Conservation (phyloP, 2,329 filamentous ascomycete genomes). For the Penicillium oxalicum region DNA sequence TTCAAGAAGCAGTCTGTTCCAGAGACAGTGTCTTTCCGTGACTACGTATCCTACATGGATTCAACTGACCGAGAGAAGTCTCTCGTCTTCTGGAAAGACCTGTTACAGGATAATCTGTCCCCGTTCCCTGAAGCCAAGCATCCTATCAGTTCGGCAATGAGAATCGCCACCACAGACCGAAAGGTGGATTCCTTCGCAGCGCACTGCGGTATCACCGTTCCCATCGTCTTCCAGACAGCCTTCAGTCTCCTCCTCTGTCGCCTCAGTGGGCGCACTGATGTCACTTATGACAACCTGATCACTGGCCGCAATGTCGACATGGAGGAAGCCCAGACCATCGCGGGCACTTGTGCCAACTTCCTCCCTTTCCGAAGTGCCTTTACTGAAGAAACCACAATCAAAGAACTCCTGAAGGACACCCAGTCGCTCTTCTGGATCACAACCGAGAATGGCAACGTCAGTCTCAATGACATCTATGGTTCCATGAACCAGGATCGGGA, state of each 20-base stretch:
- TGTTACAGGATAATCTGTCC: neutral
- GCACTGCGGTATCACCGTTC: neutral
- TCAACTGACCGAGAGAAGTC: neutral
- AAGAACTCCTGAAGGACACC: no score
- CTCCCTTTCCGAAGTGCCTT: no score
- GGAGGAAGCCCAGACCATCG: no score
- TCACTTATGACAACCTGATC: neutral
- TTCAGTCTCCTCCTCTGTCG: neutral
- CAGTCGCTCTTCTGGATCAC: no score
- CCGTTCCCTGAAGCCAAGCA: neutral
- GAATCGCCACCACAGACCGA: neutral
- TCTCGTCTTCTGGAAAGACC: neutral
- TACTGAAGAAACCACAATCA: no score
- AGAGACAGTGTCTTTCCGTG: conserved; percentile 18
- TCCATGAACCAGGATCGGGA: no score
- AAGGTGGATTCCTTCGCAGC: neutral
- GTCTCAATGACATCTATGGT: no score
- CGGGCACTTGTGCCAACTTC: no score
- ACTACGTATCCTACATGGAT: conserved; percentile 16
- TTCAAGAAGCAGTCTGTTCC: conserved; percentile 4
- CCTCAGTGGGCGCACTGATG: neutral
- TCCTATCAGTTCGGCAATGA: neutral
- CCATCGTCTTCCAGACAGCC: neutral
- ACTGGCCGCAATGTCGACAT: no score
- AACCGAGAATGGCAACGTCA: no score